Evolutionary conservation across 495 filamentous ascomycete genomes (phyloP), one percentile per base, ranked within the genome.

Genomic region (Aspergillus asperescens): DNA sequence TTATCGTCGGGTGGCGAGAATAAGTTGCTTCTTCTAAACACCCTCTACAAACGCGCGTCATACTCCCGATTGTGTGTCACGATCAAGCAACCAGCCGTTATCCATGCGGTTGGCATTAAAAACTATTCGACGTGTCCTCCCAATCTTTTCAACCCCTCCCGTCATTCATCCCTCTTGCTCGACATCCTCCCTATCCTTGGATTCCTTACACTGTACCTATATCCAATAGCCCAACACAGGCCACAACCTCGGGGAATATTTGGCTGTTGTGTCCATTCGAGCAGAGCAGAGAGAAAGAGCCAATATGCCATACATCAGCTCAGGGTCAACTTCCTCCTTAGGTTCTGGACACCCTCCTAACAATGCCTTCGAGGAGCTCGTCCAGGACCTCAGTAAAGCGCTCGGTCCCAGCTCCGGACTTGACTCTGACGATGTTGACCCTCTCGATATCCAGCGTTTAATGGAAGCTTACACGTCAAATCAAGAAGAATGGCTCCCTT

Each of bases 331-430:
- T 4, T 54, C 56, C 1, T 40, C 54, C 15, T 20, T 27, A n/a
- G 54, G 54, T n/a, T 18, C 52, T 19, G 46, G 61, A 13, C 41
- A 39, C 9, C 18, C 27, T 28, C 28, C 48, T 6, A 34, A 13
- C 10, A 59, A 82, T 62, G 66, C 67, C 12, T 94, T 94, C 59
- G 79, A 89, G n/a, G 65, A 72, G 49, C 84, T 95, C 25, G 86
- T 94, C 50, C 58, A 78, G 45, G 81, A 85, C 31, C 81, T 95
- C 51, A 88, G 82, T 55, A 67, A 70, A 13, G 81, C 79, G 29
- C 73, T 96, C 0, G 89, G 89, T 0, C 82, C 88, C 1, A 86
- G 80, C 44, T 90, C 86, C 7, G 89, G 90, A 5, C 80, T 93
- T 45, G 81, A 85, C 56, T 92, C 87, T 28, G 82, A 79, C 22